Evolutionary conservation across 208 protist species (phyloP), one percentile per base, ranked within the genome.

Genomic region (Leishmania martiniquensis): DNA sequence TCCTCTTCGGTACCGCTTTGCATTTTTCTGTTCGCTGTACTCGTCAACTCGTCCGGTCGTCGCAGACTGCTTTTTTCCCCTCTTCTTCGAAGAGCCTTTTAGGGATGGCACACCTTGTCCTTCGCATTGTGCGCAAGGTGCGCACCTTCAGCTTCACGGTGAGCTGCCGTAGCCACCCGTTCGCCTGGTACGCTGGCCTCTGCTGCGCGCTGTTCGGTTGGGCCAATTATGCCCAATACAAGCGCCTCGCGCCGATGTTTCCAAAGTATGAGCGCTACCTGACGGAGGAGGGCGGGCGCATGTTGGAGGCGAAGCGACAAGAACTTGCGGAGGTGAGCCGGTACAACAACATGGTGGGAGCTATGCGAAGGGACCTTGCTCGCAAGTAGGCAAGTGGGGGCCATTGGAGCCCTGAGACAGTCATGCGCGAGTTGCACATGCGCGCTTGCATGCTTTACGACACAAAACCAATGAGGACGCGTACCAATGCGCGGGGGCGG

Each of bases 221-320:
- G 90, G 92, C 92, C 6, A 96, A 96, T 77, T 89, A 87, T 29
- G 89, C 88, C 34, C 92, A 94, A 80, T 93, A 94, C 82, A 82
- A 89, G 75, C 92, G 92, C 2, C 83, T 94, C 0, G 80, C 71
- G 17, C 87, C 88, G 12, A 89, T 96, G 84, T 96, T 87, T 67
- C 92, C 92, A 34, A 81, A 89, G 62, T 96, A 92, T 75, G 85
- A 90, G 5, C 77, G 73, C 9, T 93, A 92, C 75, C 55, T 86
- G 25, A 69, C 72, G 15, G 86, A 91, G 37, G 89, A 96, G 65
- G 92, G 89, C 5, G 88, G 84, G 17, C 78, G 88, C 47, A 92
- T 94, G 88, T 72, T 92, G 72, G 89, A 92, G 60, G 88, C 89
- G 45, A 96, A 96, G 80, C 80, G 85, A 10, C 92, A 96, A 79